These are phyloP conservation scores for Talaromyces thailandensis DNA, from an alignment of 495 filamentous ascomycete genomes.

Conservation along the genomic window DNA sequence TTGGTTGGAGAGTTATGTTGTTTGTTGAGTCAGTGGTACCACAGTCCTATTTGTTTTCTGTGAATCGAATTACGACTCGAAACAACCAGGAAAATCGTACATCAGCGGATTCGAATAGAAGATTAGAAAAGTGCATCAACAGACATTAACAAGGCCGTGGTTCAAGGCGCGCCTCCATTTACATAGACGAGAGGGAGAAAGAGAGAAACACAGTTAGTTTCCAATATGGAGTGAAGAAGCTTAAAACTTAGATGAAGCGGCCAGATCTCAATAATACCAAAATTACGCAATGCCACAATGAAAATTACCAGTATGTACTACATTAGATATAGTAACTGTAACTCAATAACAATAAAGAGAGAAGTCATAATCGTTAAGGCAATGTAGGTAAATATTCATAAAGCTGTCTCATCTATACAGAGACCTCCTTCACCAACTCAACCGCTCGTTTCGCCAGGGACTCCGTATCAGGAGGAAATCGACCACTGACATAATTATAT, in stretches of 20 bases:
- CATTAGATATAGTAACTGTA: neutral
- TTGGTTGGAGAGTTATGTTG: neutral
- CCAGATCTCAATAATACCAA: neutral
- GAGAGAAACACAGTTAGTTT: too few relatives aligned
- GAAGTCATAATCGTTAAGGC: neutral
- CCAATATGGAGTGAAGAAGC: neutral
- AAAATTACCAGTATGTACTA: neutral
- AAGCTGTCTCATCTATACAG: neutral
- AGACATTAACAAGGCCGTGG: too few relatives aligned
- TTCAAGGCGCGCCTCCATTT: too few relatives aligned
- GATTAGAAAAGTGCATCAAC: neutral
- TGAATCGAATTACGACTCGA: neutral
- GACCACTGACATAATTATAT: conserved; percentile 45
- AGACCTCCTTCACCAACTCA: conserved; percentile 24
- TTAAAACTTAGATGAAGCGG: neutral
- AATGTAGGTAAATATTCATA: neutral
- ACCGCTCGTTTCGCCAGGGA: conserved; percentile 37
- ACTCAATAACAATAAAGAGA: neutral
- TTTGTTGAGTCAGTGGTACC: neutral
- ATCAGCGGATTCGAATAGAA: neutral
- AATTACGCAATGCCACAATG: neutral
- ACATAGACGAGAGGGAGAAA: too few relatives aligned
- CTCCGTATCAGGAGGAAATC: conserved; percentile 40
- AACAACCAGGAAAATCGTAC: neutral
- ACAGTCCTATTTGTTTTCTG: neutral